Conservation (phyloP, 2,329 filamentous ascomycete species). For the Harringtonia aguacate region DNA sequence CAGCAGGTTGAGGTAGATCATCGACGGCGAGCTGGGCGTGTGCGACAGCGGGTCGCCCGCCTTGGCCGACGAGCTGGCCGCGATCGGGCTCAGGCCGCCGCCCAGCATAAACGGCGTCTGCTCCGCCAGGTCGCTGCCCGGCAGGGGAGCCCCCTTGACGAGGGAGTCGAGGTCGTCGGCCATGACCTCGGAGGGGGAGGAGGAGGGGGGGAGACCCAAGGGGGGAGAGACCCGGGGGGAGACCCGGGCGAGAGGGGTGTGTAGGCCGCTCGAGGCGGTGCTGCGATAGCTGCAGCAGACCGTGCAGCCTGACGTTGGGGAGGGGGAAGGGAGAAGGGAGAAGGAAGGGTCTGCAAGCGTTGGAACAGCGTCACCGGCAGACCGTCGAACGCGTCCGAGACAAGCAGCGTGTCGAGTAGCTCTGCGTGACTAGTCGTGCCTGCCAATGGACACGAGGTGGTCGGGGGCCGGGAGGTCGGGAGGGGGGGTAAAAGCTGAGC, state of each 20-base stretch:
- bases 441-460: no score
- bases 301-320: no score
- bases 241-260: background rate
- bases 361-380: no score
- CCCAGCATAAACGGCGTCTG: background rate
- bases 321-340: no score
- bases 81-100: slow-evolving; percentile 24
- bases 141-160: slow-evolving; percentile 76
- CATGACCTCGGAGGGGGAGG: slow-evolving; percentile 29
- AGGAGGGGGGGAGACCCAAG: background rate
- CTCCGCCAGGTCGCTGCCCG: slow-evolving; percentile 32
- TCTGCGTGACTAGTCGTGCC: no score
- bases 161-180: slow-evolving; percentile 69
- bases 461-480: no score
- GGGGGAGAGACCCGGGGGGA: background rate
- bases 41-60: slow-evolving; percentile 63
- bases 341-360: no score
- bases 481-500: no score
- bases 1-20: slow-evolving; percentile 96
- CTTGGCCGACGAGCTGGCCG: slow-evolving; percentile 30
- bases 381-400: no score
- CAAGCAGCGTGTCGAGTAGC: no score
- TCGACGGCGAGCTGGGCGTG: slow-evolving; percentile 81
- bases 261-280: no score
- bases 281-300: no score